Conservation (phyloP, 2,329 filamentous ascomycete genomes). For the Chaetomiaceae sp. region DNA sequence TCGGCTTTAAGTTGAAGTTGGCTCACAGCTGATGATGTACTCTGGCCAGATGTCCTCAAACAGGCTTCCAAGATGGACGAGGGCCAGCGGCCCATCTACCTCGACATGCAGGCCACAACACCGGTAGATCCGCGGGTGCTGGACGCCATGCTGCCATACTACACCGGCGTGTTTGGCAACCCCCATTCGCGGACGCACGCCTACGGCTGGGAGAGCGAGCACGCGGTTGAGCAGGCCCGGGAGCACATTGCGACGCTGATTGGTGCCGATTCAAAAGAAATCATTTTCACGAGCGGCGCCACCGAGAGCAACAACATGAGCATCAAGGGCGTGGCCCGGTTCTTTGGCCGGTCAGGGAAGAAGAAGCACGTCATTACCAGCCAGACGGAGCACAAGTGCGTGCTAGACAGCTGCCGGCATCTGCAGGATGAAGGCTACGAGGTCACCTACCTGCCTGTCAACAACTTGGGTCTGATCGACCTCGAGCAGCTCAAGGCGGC, state of each 20-base stretch:
- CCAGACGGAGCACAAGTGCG: slow-evolving; percentile 98
- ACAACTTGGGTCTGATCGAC: slow-evolving; percentile 76
- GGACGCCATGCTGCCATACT: slow-evolving; percentile 93
- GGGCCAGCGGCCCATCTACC: slow-evolving; percentile 88
- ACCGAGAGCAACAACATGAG: slow-evolving; percentile 99
- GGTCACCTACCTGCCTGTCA: slow-evolving; percentile 91
- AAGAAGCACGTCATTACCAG: slow-evolving; percentile 98
- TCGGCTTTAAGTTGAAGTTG: not conserved
- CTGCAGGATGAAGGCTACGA: slow-evolving; percentile 95
- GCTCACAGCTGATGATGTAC: slow-evolving; percentile 14
- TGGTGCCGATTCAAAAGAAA: slow-evolving; percentile 93
- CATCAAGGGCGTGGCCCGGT: slow-evolving; percentile 94
- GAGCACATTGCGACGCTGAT: slow-evolving; percentile 79
- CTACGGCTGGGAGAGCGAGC: slow-evolving; percentile 97
- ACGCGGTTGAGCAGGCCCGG: slow-evolving; percentile 82
- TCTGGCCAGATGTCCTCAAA: slow-evolving; percentile 66
- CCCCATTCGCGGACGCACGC: slow-evolving; percentile 96
- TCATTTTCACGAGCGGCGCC: slow-evolving; percentile 96
- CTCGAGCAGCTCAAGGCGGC: slow-evolving; percentile 80
- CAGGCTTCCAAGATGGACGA: slow-evolving; percentile 90
- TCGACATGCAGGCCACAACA: slow-evolving; percentile 97
- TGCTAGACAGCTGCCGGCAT: slow-evolving; percentile 93
- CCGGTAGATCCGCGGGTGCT: slow-evolving; percentile 90
- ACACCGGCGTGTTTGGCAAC: slow-evolving; percentile 91
- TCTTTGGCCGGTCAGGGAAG: slow-evolving; percentile 88